Evolutionary conservation across 1,284 basidiomycete species (phyloP).

Genomic region (Sparassis latifolia): DNA sequence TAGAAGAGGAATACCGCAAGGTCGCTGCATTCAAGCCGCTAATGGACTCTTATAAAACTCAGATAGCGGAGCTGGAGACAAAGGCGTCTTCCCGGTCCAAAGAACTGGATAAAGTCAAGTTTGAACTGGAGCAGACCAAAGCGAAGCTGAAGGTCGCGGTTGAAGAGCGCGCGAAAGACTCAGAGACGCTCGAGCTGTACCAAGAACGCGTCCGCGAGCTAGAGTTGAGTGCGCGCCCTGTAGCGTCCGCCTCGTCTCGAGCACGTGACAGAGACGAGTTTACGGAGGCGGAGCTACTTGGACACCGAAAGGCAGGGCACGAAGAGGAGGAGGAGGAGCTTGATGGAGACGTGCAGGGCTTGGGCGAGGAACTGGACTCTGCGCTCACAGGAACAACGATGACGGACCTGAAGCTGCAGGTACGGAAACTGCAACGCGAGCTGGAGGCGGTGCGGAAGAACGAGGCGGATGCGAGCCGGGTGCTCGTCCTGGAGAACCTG

Average conservation of each 20-base stretch:
- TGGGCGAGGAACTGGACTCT: conserved; percentile 82
- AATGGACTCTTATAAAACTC: conserved; percentile 89
- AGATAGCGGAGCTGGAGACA: conserved; percentile 77
- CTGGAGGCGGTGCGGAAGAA: conserved; percentile 70
- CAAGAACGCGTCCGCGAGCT: conserved; percentile 91
- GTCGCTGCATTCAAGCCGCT: conserved; percentile 83
- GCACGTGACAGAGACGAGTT: conserved; percentile 25
- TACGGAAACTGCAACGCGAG: conserved; percentile 80
- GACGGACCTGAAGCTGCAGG: conserved; percentile 85
- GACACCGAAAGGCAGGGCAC: conserved; percentile 10
- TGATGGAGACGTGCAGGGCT: conserved; percentile 45
- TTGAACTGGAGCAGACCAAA: conserved; percentile 72
- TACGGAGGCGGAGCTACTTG: conserved; percentile 35
- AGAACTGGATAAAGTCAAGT: conserved; percentile 67
- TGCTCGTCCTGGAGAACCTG: conserved; percentile 84
- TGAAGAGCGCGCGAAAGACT: conserved; percentile 72
- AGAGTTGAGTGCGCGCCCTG: conserved; percentile 57
- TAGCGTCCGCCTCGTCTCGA: conserved; percentile 19
- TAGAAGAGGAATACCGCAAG: conserved; percentile 89
- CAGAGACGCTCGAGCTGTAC: conserved; percentile 82
- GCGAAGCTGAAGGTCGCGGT: conserved; percentile 63
- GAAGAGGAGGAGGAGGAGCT: conserved; percentile 37
- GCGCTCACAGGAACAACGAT: conserved; percentile 81
- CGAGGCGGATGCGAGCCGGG: conserved; percentile 66
- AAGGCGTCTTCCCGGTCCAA: conserved; percentile 59